A percentile compares a stretch with the other conserved stretches of the same genome.
phyloP scores from a whole-genome alignment of 2,329 filamentous ascomycete genomes.

The Graphilbum sp. region DNA sequence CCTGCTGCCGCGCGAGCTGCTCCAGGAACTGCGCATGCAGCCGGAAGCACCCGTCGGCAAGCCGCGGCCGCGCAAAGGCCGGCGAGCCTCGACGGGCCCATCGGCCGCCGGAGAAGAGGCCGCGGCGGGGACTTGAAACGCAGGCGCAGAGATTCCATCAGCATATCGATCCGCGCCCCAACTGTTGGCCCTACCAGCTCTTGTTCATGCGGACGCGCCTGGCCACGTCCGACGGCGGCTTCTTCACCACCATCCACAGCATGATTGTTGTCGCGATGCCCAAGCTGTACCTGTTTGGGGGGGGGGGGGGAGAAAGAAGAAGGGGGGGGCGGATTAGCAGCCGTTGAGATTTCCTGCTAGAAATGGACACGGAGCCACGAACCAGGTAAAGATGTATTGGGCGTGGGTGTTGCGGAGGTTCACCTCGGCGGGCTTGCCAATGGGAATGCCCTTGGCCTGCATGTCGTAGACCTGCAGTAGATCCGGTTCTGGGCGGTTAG shows the following conservation, averaged over 20 bases:
- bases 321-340: background rate
- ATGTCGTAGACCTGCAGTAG: conserved; percentile 61
- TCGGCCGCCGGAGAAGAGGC: too few relatives aligned
- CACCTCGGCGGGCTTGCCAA: conserved; percentile 75
- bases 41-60: conserved; percentile 34
- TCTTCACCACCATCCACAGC: conserved; percentile 90
- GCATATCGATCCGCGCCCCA: background rate
- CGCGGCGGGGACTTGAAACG: too few relatives aligned
- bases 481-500: conserved; percentile 46
- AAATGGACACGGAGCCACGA: too few relatives aligned
- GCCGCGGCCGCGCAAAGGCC: conserved; percentile 16
- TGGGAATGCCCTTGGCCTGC: conserved; percentile 68
- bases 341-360: too few relatives aligned
- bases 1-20: conserved; percentile 63
- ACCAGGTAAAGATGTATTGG: conserved; percentile 99
- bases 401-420: conserved; percentile 92
- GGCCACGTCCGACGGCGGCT: conserved; percentile 57
- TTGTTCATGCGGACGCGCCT: conserved; percentile 62
- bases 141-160: too few relatives aligned
- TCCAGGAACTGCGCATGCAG: conserved; percentile 67
- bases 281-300: conserved; percentile 57
- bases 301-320: conserved; percentile 4
- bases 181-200: conserved; percentile 42
- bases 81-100: too few relatives aligned
- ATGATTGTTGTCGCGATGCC: conserved; percentile 78